Evolutionary conservation across 495 filamentous ascomycete genomes (phyloP).

Genomic region (Sordaria brevicollis): DNA sequence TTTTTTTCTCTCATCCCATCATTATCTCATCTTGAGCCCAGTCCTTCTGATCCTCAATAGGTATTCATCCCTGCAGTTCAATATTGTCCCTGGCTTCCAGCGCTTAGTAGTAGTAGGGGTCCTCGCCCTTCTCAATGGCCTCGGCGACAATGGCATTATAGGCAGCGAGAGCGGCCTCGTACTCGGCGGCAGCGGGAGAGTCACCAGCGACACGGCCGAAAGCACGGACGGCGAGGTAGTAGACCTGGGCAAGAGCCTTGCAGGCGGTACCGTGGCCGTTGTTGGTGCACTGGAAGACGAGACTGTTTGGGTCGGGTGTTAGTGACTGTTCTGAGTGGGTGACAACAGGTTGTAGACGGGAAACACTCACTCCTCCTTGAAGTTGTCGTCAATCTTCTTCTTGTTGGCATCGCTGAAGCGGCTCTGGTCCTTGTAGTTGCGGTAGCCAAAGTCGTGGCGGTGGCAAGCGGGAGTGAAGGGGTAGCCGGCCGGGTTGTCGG

Average conservation of each 20-base stretch:
- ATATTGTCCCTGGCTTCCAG: too few species aligned
- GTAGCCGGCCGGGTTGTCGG: slow-evolving; percentile 34
- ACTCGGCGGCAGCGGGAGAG: slow-evolving; percentile 19
- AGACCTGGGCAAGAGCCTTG: slow-evolving; percentile 29
- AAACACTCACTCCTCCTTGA: slow-evolving; percentile 24
- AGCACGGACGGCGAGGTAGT: slow-evolving; percentile 32
- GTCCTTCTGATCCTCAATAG: neutral
- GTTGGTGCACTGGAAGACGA: slow-evolving; percentile 20
- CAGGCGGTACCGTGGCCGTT: slow-evolving; percentile 11
- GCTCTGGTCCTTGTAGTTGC: slow-evolving; percentile 30
- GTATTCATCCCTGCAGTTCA: neutral
- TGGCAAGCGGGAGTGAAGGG: slow-evolving; percentile 30
- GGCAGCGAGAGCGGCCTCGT: slow-evolving; percentile 22
- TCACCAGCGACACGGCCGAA: slow-evolving; percentile 11
- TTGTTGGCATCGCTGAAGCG: slow-evolving; percentile 26
- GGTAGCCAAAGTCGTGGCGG: slow-evolving; percentile 40
- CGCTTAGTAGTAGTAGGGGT: neutral
- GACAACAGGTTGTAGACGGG: neutral
- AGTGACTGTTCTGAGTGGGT: too few species aligned
- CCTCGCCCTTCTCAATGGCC: slow-evolving; percentile 16
- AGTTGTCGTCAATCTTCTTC: slow-evolving; percentile 28
- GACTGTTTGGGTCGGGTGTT: slow-evolving; percentile 7
- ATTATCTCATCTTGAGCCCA: neutral
- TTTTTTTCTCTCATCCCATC: neutral
- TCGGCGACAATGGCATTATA: slow-evolving; percentile 19